Conservation (phyloP, 371 early-diverging fungal species). For the Circinella minor region DNA sequence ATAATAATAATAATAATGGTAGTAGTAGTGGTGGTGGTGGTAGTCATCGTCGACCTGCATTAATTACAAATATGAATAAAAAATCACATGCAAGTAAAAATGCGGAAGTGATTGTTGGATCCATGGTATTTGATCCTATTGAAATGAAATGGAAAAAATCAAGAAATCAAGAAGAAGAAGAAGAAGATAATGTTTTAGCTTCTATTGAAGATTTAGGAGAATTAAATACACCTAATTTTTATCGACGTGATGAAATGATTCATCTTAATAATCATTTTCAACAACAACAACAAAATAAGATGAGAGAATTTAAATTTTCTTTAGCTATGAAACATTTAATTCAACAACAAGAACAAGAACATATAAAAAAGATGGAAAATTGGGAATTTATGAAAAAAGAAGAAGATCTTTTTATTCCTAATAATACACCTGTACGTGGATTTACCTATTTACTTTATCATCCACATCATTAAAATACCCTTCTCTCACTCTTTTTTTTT, state of each 20-base stretch:
- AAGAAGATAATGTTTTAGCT: slow-evolving; percentile 7
- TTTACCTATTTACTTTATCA: slow-evolving; percentile 5
- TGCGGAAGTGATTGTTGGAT: slow-evolving; percentile 16
- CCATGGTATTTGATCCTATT: slow-evolving; percentile 28
- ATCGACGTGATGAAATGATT: neutral
- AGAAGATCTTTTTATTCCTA: neutral
- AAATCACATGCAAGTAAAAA: slow-evolving; percentile 20
- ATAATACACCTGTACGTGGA: neutral
- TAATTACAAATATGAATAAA: slow-evolving; percentile 26
- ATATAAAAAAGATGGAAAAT: slow-evolving; percentile 25
- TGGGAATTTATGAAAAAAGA: slow-evolving; percentile 24
- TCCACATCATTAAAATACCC: neutral
- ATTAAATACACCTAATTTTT: neutral
- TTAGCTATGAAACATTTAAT: slow-evolving; percentile 30
- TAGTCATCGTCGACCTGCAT: slow-evolving; percentile 20
- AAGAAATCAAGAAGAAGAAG: slow-evolving; percentile 18
- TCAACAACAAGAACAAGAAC: slow-evolving; percentile 35
- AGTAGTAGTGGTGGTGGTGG: no score
- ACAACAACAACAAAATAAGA: neutral
- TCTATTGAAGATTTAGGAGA: slow-evolving; percentile 21
- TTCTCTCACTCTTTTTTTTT: neutral
- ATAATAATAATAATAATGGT: no score
- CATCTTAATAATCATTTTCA: neutral
- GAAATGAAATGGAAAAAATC: slow-evolving; percentile 24
- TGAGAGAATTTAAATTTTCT: slow-evolving; percentile 32